Conservation (phyloP, 805 yeast species). For the Teunomyces stri region DNA sequence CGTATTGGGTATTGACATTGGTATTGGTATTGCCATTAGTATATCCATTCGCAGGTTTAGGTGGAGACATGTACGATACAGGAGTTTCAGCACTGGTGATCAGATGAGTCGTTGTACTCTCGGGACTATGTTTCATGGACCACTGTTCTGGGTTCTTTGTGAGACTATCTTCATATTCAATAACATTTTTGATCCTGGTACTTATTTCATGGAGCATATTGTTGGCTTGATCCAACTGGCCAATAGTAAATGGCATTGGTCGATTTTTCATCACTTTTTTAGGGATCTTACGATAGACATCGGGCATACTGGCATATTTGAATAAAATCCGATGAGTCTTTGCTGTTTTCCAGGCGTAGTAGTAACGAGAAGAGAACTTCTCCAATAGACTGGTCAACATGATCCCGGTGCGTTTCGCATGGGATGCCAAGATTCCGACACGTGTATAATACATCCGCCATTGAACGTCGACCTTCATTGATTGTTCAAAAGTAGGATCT, state of each 20-base stretch:
- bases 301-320: not conserved
- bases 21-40: not conserved
- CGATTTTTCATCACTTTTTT: not conserved
- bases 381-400: conserved; percentile 9
- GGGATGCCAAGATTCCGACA: conserved; percentile 6
- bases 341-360: conserved; percentile 17
- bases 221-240: conserved; percentile 11
- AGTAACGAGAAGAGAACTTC: conserved; percentile 8
- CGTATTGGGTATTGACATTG: conserved; percentile 1
- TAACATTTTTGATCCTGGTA: conserved; percentile 4
- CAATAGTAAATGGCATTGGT: conserved; percentile 10
- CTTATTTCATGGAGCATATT: conserved; percentile 6
- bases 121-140: conserved; percentile 1
- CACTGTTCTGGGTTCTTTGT: conserved; percentile 7
- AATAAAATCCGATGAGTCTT: conserved; percentile 7
- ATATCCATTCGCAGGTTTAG: not conserved
- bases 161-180: conserved; percentile 8
- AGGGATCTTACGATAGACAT: not conserved
- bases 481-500: conserved; percentile 10
- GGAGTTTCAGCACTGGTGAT: not conserved
- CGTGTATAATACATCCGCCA: conserved; percentile 9
- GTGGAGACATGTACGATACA: not conserved
- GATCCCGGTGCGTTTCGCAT: conserved; percentile 8
- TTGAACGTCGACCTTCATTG: conserved; percentile 9
- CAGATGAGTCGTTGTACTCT: not conserved